Base-by-base conservation (phyloP, 2,329 filamentous ascomycete genomes). In the Venturia effusa region DNA sequence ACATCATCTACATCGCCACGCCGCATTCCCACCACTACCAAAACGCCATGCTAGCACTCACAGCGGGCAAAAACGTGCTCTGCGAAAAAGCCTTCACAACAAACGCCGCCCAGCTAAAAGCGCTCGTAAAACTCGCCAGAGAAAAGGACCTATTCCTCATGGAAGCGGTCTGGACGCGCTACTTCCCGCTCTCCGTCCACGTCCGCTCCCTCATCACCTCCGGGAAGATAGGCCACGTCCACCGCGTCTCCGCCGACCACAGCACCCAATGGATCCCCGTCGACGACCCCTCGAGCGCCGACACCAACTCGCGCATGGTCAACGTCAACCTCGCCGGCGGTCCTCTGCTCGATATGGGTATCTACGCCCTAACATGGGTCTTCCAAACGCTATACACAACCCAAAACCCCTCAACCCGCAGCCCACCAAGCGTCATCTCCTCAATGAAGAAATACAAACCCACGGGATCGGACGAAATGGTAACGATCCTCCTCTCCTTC, bases 1-100 rank as follows among this genome's bases (percentile, higher is more conserved):
- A 96, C 74, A 89, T 95, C 69, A 77, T 96, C 76, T 96, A 96
- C 75, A 84, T 96, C 64, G 91, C 90, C 30, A 96, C 92, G 4
- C 92, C 92, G 19, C 92, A 96, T 78, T 92, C 89, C 70, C 92
- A 96, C 75, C 92, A 96, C 79, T 96, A 92, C 79, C 90, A 95
- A 74, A 93, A 96, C 76, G 84, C 85, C 67, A 90, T 92, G 84
- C 83, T 95, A n/a, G 88, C 87, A 54, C 81, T 96, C 45, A 83
- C 90, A 68, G 89, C 88, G 8, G 89, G 90, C 70, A 96, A 96
- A 81, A 83, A 93, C 70, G 90, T 96, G 37, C 83, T 96, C 40
- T 96, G 91, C 75, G 92, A 96, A 76, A 96, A 96, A 80, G 85
- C 92, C 0, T 87, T 96, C 70, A 95, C 91, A 0, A 89, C 93